A percentile compares a stretch with the other conserved stretches of the same genome.
Evolutionary conservation across 2,329 filamentous ascomycete genomes (phyloP).

Genomic region (Epichloe sibirici): DNA sequence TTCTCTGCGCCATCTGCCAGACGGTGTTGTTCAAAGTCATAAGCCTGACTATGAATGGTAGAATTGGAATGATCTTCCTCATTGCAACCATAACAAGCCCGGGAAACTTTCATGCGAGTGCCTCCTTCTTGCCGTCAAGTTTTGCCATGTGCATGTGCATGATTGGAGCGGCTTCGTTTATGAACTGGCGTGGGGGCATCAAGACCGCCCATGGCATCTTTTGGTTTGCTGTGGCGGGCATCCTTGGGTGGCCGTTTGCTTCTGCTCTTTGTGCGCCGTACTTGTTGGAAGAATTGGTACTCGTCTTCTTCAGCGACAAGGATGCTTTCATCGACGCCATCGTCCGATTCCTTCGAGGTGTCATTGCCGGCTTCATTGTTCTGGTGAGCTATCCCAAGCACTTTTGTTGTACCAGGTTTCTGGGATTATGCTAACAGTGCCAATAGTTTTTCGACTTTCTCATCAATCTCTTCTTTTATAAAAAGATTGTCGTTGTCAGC

Average conservation of each 20-base stretch:
- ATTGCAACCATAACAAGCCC: conserved; percentile 66
- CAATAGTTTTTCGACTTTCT: conserved; percentile 52
- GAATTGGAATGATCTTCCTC: conserved; percentile 77
- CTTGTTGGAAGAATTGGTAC: conserved; percentile 60
- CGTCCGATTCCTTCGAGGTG: conserved; percentile 53
- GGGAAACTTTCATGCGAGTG: conserved; percentile 86
- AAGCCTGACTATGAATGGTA: conserved; percentile 62
- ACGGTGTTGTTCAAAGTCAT: conserved; percentile 70
- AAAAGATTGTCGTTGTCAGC: conserved; percentile 61
- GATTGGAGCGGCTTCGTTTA: conserved; percentile 75
- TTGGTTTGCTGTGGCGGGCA: conserved; percentile 77
- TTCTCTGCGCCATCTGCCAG: conserved; percentile 70
- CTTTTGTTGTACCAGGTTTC: background rate
- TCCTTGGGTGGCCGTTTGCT: conserved; percentile 92
- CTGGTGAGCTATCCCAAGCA: conserved; percentile 39
- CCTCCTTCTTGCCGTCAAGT: conserved; percentile 80
- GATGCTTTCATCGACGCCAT: conserved; percentile 49
- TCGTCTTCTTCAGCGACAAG: conserved; percentile 39
- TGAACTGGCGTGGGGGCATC: conserved; percentile 74
- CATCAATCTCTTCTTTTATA: conserved; percentile 78
- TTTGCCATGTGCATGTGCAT: conserved; percentile 94
- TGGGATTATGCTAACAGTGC: background rate
- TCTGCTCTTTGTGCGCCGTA: conserved; percentile 73
- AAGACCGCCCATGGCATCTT: conserved; percentile 75
- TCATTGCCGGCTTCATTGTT: conserved; percentile 52